Evolutionary conservation across 2,329 filamentous ascomycete genomes (phyloP), one percentile per base, ranked within the genome.

Genomic region (Fusarium nisikadoi): DNA sequence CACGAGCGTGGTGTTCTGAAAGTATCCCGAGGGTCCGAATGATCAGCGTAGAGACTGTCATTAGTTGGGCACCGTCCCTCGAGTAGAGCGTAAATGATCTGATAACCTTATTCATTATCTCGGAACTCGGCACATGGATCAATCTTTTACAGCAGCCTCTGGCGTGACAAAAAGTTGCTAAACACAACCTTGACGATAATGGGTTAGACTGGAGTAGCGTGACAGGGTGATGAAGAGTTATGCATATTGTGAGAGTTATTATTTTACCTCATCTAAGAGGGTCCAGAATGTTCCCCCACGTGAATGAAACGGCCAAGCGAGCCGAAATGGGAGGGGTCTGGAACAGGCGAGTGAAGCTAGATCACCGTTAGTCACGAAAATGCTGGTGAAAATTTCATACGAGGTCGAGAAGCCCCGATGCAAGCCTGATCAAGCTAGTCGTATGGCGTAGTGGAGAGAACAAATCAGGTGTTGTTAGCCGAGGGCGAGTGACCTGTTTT

Each of bases 171-270:
- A 45, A 45, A 16, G 50, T 8, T n/a, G 10, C 52, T 55, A 55
- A 33, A 3, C 29, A 14, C 9, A 33, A 14, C 20, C 38, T 56
- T 56, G 7, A 25, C 17, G 5, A 17, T 31, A 35, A 23, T 2
- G 3, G 25, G 50, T 54, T 54, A 54, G 50, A 12, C 41, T 19
- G 10, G 6, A 31, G 14, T 10, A 16, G 5, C 4, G 5, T 41
- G 17, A 17, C 49, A 53, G 17, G 35, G 19, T 53, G 19, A n/a
- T 14, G 2, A 14, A 41, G 31, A 45, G 39, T 56, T 56, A 56
- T 56, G 53, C 53, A 56, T 55, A 55, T 29, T 55, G 17, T 9
- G 38, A 55, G 53, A 55, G 53, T 55, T 55, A 55, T 55, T 55
- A 46, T 46, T 45, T 53, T 35, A 20, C 29, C 27, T 55, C 5